These are phyloP conservation scores for Tetrapisispora iriomotensis DNA, from an alignment of 805 yeast genomes.

Conservation along the genomic window DNA sequence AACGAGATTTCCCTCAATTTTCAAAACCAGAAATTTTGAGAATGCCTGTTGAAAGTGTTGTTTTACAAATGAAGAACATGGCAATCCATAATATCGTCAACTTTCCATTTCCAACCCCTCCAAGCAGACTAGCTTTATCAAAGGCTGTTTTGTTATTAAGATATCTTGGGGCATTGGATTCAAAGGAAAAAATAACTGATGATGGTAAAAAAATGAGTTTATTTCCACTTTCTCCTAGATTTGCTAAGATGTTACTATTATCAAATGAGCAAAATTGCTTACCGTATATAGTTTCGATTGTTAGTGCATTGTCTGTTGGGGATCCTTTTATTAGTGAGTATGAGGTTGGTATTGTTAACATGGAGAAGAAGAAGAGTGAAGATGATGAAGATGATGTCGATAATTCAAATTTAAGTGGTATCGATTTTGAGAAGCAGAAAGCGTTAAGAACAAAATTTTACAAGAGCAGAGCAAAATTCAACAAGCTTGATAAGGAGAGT, in stretches of 20 bases:
- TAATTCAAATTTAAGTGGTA: slow-evolving; percentile 17
- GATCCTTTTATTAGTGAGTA: slow-evolving; percentile 75
- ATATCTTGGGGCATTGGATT: slow-evolving; percentile 66
- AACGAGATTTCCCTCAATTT: slow-evolving; percentile 73
- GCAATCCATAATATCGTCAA: slow-evolving; percentile 84
- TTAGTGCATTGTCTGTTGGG: slow-evolving; percentile 87
- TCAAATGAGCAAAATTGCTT: slow-evolving; percentile 83
- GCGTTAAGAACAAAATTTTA: slow-evolving; percentile 41
- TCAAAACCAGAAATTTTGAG: slow-evolving; percentile 82
- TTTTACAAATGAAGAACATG: slow-evolving; percentile 91
- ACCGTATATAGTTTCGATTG: slow-evolving; percentile 83
- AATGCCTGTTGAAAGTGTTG: slow-evolving; percentile 96
- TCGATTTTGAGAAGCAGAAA: slow-evolving; percentile 12
- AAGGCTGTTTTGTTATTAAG: slow-evolving; percentile 61
- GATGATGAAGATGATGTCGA: slow-evolving; percentile 24
- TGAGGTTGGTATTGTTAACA: slow-evolving; percentile 49
- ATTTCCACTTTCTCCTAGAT: slow-evolving; percentile 91
- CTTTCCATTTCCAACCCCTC: slow-evolving; percentile 96
- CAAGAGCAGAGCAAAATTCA: slow-evolving; percentile 50
- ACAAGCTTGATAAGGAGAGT: slow-evolving; percentile 58
- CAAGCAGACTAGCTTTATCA: slow-evolving; percentile 48
- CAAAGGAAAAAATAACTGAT: slow-evolving; percentile 50
- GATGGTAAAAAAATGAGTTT: slow-evolving; percentile 79
- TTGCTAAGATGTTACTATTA: slow-evolving; percentile 77
- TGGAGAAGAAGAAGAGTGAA: slow-evolving; percentile 7